These are phyloP conservation scores for Datisca glomerata DNA, from an alignment of 306 rosid genomes.

Conservation along the genomic window DNA sequence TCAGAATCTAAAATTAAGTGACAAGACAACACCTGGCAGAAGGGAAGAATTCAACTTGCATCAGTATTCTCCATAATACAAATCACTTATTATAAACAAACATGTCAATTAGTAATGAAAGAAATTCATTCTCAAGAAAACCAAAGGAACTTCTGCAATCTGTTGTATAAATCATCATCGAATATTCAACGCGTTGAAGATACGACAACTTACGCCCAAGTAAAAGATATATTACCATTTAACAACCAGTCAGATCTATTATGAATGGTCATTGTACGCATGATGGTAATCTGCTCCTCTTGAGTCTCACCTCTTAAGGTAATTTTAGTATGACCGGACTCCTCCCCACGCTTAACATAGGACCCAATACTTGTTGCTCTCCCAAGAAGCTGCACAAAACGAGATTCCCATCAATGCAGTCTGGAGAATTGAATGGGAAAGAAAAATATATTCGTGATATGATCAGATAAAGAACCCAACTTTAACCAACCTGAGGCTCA, in stretches of 20 bases:
- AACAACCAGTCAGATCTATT: conserved; percentile 86
- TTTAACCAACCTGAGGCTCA: conserved; percentile 83
- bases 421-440: conserved; percentile 4
- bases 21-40: no score
- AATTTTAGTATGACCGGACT: conserved; percentile 55
- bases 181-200: neutral
- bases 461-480: neutral
- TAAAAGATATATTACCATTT: conserved; percentile 38
- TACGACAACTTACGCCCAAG: conserved; percentile 1
- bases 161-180: neutral
- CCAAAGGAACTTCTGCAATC: neutral
- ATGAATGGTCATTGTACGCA: conserved; percentile 54
- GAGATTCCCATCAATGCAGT: conserved; percentile 14
- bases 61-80: neutral
- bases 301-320: conserved; percentile 55
- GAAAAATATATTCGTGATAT: neutral
- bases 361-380: conserved; percentile 73
- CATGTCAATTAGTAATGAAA: neutral
- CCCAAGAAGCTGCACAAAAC: conserved; percentile 59
- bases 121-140: neutral
- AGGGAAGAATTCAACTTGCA: neutral
- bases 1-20: no score
- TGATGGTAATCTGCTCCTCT: conserved; percentile 40
- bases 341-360: conserved; percentile 88
- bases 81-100: neutral